A percentile compares a stretch with the other conserved stretches of the same genome.
Evolutionary conservation across 352 stramenopile genomes (phyloP).

Genomic region (Globisporangium lucens): DNA sequence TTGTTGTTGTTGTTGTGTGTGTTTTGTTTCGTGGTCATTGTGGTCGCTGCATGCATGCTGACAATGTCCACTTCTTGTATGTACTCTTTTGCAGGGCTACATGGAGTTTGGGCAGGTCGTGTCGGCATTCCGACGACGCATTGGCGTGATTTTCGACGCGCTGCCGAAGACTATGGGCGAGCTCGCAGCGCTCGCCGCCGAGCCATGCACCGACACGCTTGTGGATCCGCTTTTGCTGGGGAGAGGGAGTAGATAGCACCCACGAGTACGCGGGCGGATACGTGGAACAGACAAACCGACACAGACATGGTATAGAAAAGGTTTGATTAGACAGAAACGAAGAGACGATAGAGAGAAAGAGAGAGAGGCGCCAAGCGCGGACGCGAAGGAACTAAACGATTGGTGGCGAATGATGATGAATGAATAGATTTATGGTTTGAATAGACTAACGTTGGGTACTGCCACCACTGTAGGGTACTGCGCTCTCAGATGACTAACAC

Average conservation of each 20-base stretch:
- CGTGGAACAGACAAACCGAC: background rate
- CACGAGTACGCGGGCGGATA: background rate
- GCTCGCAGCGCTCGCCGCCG: conserved; percentile 57
- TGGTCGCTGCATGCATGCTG: background rate
- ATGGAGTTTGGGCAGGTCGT: conserved; percentile 89
- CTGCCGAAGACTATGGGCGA: conserved; percentile 58
- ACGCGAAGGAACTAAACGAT: conserved; percentile 5
- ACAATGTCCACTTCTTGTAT: background rate
- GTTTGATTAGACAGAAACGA: background rate
- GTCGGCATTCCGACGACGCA: conserved; percentile 54
- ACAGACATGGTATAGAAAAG: background rate
- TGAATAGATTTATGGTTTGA: conserved; percentile 2
- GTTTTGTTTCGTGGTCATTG: background rate
- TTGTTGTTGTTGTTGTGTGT: background rate
- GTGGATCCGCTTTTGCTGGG: conserved; percentile 15
- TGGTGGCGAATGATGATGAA: background rate
- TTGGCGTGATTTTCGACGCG: conserved; percentile 71
- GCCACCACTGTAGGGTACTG: background rate
- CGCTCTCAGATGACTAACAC: background rate
- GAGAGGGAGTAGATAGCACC: conserved; percentile 4
- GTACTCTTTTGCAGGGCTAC: conserved; percentile 52
- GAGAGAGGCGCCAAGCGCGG: background rate
- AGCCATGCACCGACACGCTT: conserved; percentile 66
- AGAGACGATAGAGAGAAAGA: background rate
- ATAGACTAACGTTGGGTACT: background rate